phyloP scores from a whole-genome alignment of 2,329 filamentous ascomycete species.

The Pseudomassariella vexata region DNA sequence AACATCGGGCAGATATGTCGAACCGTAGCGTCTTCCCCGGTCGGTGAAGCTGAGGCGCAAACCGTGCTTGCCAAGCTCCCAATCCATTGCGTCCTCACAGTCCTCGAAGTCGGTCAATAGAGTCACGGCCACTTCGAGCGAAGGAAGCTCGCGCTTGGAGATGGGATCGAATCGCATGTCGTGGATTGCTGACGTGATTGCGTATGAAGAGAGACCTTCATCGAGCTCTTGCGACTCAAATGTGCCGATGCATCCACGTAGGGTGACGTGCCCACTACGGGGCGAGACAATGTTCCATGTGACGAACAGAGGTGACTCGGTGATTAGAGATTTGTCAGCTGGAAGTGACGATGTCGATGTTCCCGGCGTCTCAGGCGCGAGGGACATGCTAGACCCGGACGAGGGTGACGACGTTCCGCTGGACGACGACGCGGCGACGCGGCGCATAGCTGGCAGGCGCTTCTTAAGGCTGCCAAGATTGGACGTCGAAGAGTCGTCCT shows the following conservation, averaged over 20 bases:
- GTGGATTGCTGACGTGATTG: slow-evolving; percentile 68
- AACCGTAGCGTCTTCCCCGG: slow-evolving; percentile 66
- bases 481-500: slow-evolving; percentile 9
- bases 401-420: slow-evolving; percentile 21
- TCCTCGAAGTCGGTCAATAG: slow-evolving; percentile 82
- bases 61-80: slow-evolving; percentile 81
- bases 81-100: slow-evolving; percentile 68
- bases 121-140: slow-evolving; percentile 64
- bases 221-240: slow-evolving; percentile 74
- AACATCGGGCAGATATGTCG: slow-evolving; percentile 91
- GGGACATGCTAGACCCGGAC: slow-evolving; percentile 27
- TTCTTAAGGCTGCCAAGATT: slow-evolving; percentile 23
- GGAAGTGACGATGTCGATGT: slow-evolving; percentile 38
- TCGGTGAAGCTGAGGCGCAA: slow-evolving; percentile 80
- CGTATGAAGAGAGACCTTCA: slow-evolving; percentile 70
- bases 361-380: slow-evolving; percentile 33
- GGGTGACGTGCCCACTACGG: slow-evolving; percentile 50
- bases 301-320: slow-evolving; percentile 76
- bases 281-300: slow-evolving; percentile 80
- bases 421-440: slow-evolving; percentile 18
- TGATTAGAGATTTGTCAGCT: slow-evolving; percentile 21
- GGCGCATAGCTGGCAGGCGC: slow-evolving; percentile 20
- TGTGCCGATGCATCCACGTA: slow-evolving; percentile 94
- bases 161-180: slow-evolving; percentile 59
- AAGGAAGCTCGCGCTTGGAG: slow-evolving; percentile 45